Conservation (phyloP, 495 filamentous ascomycete species). For the Penicillium maclennaniae region DNA sequence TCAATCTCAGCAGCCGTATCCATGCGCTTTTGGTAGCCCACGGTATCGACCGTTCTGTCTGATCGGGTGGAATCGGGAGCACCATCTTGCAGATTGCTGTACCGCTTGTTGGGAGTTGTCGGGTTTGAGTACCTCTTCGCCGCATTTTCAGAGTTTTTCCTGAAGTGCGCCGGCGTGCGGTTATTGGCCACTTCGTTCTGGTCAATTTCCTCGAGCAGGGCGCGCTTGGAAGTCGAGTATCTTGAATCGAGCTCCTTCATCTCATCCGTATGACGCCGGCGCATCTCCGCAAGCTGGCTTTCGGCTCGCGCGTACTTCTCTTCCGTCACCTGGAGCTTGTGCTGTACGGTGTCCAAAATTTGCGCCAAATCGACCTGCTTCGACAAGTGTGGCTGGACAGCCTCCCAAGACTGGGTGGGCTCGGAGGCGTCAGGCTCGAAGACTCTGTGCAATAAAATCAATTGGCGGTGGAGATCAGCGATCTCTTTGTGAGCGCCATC, state of each 20-base stretch:
- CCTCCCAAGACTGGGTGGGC: constrained; percentile 57
- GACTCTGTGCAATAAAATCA: constrained; percentile 77
- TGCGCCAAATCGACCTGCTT: constrained; percentile 79
- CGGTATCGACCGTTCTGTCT: constrained; percentile 84
- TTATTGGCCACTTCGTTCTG: constrained; percentile 73
- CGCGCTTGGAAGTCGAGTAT: constrained; percentile 67
- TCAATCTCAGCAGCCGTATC: constrained; percentile 89
- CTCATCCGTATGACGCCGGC: constrained; percentile 66
- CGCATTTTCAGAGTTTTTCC: constrained; percentile 65
- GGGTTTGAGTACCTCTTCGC: constrained; percentile 66
- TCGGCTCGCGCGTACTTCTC: constrained; percentile 82
- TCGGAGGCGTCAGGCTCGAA: constrained; percentile 75
- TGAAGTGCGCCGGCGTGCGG: constrained; percentile 71
- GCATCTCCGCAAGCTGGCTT: constrained; percentile 74
- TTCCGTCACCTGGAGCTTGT: constrained; percentile 78
- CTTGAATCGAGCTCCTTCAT: constrained; percentile 67
- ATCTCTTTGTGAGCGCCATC: constrained; percentile 77
- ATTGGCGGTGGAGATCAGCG: constrained; percentile 69
- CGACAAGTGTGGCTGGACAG: constrained; percentile 53
- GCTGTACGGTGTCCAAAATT: constrained; percentile 82
- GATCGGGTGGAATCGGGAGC: constrained; percentile 80
- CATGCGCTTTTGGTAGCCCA: constrained; percentile 84
- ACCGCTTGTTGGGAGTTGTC: constrained; percentile 69
- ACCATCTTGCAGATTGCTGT: constrained; percentile 57
- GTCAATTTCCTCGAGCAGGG: constrained; percentile 82